Base-by-base conservation (phyloP, 1,284 basidiomycete genomes). In the Blastosporella zonata region DNA sequence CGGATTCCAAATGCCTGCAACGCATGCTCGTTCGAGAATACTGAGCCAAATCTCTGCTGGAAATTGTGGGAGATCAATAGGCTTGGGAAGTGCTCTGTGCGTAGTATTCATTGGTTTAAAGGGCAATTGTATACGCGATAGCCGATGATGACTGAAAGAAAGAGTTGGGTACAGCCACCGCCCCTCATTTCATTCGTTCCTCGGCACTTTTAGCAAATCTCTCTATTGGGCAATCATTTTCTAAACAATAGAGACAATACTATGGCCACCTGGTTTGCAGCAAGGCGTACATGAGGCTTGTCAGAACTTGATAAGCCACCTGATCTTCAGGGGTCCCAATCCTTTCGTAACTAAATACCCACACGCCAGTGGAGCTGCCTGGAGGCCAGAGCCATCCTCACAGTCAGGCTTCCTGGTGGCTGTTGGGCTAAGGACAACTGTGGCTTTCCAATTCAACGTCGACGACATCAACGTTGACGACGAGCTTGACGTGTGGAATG, bases 31-130 rank as follows among this genome's bases (percentile, higher is more conserved):
- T 5, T 60, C 49, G 22, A 74, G 61, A 36, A 74, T 64, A 15
- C 43, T 42, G 15, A 62, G 49, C 67, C 66, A 72, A 25, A 74
- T 13, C 55, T 73, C 72, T 3, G 67, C 54, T 12, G 71, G 72
- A n/a, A 73, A 50, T 2, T 13, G 10, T 8, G 59, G 59, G 9
- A 55, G 46, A 6, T 50, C 17, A 6, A 43, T 9, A 12, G 21
- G 39, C 21, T 42, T 40, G 27, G 43, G 47, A 17, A 33, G 47
- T 15, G 46, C 50, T 29, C 53, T 49, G 35, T 47, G 53, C 15
- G 53, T 55, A 6, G 50, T 55, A 20, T 52, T 47, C 53, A 52
- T 53, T 21, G 13, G 2, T 27, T 8, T 10, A 12, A 15, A 20
- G 9, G 5, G 36, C n/a, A n/a, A n/a, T n/a, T n/a, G n/a, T n/a